Evolutionary conservation across 495 filamentous ascomycete species (phyloP).

Genomic region (Niebla homalea): DNA sequence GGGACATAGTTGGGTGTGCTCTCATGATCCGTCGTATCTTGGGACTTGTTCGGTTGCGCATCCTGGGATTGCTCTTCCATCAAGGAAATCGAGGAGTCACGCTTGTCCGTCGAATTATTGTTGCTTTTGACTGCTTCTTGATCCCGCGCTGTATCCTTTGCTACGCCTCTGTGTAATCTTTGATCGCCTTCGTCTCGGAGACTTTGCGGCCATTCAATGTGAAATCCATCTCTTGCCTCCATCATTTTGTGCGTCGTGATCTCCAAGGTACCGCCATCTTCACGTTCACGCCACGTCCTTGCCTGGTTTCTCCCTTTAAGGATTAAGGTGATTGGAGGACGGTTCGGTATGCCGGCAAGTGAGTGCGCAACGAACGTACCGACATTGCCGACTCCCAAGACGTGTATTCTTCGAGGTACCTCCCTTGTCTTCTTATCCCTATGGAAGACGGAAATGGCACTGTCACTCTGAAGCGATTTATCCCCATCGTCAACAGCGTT

Average conservation of each 20-base stretch:
- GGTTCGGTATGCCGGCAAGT: constrained; percentile 38
- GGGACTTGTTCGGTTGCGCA: too few relatives aligned
- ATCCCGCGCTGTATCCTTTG: too few relatives aligned
- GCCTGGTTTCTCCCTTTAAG: constrained; percentile 25
- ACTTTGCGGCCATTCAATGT: constrained; percentile 28
- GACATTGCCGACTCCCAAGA: constrained; percentile 45
- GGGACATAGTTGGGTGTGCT: too few relatives aligned
- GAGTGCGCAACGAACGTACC: constrained; percentile 49
- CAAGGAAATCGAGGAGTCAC: too few relatives aligned
- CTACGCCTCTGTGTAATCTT: too few relatives aligned
- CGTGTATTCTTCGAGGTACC: constrained; percentile 32
- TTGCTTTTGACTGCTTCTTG: too few relatives aligned
- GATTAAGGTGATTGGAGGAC: constrained; percentile 46
- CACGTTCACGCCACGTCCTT: constrained; percentile 3
- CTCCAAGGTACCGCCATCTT: constrained; percentile 8
- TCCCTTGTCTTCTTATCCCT: neutral
- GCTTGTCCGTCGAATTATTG: too few relatives aligned
- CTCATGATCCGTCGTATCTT: too few relatives aligned
- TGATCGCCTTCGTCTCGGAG: too few relatives aligned
- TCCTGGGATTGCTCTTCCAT: too few relatives aligned
- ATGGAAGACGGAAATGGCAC: neutral
- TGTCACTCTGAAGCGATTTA: neutral
- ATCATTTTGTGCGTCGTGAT: constrained; percentile 23
- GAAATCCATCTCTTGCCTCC: constrained; percentile 32
- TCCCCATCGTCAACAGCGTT: neutral